Conservation (phyloP, 2,329 filamentous ascomycete species). For the Thielaviopsis cerberus region DNA sequence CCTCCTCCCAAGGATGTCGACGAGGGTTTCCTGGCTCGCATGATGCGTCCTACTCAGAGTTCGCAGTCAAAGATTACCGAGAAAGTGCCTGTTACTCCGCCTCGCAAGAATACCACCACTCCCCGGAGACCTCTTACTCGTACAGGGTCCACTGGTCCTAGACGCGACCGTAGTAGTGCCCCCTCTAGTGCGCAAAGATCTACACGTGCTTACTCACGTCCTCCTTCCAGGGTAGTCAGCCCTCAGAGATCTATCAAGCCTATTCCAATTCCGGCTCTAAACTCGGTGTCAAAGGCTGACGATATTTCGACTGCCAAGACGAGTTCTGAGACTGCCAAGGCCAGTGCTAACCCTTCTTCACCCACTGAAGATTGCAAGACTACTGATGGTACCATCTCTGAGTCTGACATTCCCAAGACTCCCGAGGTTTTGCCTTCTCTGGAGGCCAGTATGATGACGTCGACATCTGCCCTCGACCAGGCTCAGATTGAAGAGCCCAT, state of each 20-base stretch:
- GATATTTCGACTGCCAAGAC: neutral
- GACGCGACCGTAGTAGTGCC: constrained; percentile 8
- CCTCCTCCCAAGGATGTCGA: constrained; percentile 40
- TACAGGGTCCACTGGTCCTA: constrained; percentile 1
- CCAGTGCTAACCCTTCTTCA: neutral
- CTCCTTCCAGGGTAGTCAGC: constrained; percentile 5
- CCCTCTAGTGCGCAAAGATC: constrained; percentile 3
- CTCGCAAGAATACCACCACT: constrained; percentile 20
- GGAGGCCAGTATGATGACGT: constrained; percentile 8
- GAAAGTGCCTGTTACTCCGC: constrained; percentile 35
- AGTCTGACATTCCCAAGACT: constrained; percentile 6
- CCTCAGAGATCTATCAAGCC: neutral
- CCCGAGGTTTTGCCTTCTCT: constrained; percentile 9
- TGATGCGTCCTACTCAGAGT: constrained; percentile 59
- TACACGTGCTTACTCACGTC: constrained; percentile 2
- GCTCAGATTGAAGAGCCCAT: neutral
- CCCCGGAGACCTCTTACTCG: constrained; percentile 8
- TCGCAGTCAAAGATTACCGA: constrained; percentile 50
- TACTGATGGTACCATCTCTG: neutral
- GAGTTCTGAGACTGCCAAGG: neutral
- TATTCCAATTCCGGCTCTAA: neutral
- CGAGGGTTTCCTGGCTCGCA: constrained; percentile 57
- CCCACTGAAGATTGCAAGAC: neutral
- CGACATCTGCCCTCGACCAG: constrained; percentile 2
- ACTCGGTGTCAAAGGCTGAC: neutral